Base-by-base conservation (phyloP, 139 green algal genomes). In the Coelastrella sp. region DNA sequence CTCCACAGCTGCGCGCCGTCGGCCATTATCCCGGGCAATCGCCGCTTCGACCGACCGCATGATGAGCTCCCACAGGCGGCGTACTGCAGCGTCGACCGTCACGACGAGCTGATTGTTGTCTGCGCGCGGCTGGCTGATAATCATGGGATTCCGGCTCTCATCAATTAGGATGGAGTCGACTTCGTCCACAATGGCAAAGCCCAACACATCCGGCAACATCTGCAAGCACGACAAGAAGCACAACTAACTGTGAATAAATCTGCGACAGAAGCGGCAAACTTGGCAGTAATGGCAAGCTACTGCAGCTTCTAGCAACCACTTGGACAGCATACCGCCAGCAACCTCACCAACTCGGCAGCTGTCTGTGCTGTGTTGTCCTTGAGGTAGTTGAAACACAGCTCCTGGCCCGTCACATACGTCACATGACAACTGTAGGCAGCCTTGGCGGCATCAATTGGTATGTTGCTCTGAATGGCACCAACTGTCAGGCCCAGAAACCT, bases 101-200 rank as follows among this genome's bases (percentile, higher is more conserved):
- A 89, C 80, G 35, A 94, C 91, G 6, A 91, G 85, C 35, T 89
- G 59, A 17, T 17, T 15, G 12, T 88, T 91, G 79, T 94, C 82
- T 66, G 90, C 75, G 9, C 72, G 59, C 22, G 90, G 76, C 65
- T 78, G 68, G 81, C 89, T 93, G 81, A 98, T 98, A 94, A 99
- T 99, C 89, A 99, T 96, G 25, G 98, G 98, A 75, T 97, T 99
- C 82, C 97, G 93, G 24, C 95, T 96, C 93, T 99, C 98, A 87
- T 99, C 98, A 86, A 99, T 99, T 19, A 99, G 94, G 89, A 99
- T 99, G 72, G 94, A 98, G 93, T 99, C 98, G 72, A 98, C 98
- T 96, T 99, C 98, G 90, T 99, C 98, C 10, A 99, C 94, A 14
- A 99, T 95, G 49, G 74, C 85, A 90, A 76, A 83, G 11, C 73